These are phyloP conservation scores for Penicillium flavigenum DNA, from an alignment of 495 filamentous ascomycete species.

Conservation along the genomic window DNA sequence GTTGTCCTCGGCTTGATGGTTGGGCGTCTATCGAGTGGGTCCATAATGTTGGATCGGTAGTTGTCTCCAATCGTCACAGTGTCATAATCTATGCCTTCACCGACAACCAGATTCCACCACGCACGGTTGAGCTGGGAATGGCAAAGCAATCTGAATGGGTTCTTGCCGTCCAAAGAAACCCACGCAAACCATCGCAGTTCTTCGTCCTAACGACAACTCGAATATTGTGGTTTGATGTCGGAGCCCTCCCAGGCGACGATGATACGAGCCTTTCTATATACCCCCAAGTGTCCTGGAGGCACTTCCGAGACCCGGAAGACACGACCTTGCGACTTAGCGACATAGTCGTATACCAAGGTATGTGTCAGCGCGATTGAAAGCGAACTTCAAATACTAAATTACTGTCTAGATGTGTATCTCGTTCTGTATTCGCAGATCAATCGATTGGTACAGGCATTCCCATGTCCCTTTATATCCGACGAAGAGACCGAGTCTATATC, in stretches of 20 bases:
- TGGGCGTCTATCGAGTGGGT: slow-evolving; percentile 54
- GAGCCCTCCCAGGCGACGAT: slow-evolving; percentile 4
- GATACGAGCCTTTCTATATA: slow-evolving; percentile 19
- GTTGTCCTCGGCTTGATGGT: slow-evolving; percentile 42
- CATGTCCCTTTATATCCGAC: slow-evolving; percentile 29
- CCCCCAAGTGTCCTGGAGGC: slow-evolving; percentile 42
- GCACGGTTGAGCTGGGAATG: slow-evolving; percentile 37
- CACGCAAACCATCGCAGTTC: slow-evolving; percentile 46
- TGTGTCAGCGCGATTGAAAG: slow-evolving; percentile 7
- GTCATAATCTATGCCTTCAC: slow-evolving; percentile 42
- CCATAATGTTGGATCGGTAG: slow-evolving; percentile 41
- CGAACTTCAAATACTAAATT: slow-evolving; percentile 9
- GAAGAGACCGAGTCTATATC: slow-evolving; percentile 19
- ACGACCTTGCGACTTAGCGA: slow-evolving; percentile 40
- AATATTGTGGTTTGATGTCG: slow-evolving; percentile 43
- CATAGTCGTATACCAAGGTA: slow-evolving; percentile 34
- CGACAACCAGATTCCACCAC: slow-evolving; percentile 19
- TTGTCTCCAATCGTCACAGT: slow-evolving; percentile 48
- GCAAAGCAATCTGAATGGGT: slow-evolving; percentile 49
- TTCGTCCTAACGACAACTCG: slow-evolving; percentile 56
- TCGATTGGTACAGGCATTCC: slow-evolving; percentile 36
- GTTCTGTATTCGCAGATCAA: slow-evolving; percentile 49
- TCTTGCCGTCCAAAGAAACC: slow-evolving; percentile 51
- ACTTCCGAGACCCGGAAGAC: slow-evolving; percentile 49
- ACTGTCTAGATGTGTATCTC: slow-evolving; percentile 30